Conservation (phyloP, 352 stramenopile species). For the Phytophthora foliorum region DNA sequence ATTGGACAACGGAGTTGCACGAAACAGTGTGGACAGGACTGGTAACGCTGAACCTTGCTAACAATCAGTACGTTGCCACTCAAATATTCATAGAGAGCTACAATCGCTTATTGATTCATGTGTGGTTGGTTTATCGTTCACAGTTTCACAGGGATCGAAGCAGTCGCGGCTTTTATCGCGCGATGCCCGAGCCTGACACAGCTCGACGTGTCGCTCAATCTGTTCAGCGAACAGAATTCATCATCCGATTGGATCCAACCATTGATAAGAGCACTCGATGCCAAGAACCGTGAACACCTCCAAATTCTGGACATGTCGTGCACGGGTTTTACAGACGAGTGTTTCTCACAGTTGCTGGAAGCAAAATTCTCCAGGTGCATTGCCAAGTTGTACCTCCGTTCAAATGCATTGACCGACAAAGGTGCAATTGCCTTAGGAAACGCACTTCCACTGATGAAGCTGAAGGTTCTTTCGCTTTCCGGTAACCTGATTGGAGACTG, state of each 20-base stretch:
- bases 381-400: slow-evolving; percentile 53
- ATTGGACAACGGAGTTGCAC: slow-evolving; percentile 14
- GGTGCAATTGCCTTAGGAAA: slow-evolving; percentile 30
- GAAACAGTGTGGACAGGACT: slow-evolving; percentile 35
- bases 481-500: slow-evolving; percentile 54
- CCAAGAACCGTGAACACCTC: slow-evolving; percentile 14
- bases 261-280: slow-evolving; percentile 15
- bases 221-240: slow-evolving; percentile 7
- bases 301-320: slow-evolving; percentile 61
- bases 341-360: slow-evolving; percentile 27
- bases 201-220: slow-evolving; percentile 69
- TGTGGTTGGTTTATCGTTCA: neutral
- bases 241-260: slow-evolving; percentile 1
- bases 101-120: neutral
- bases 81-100: neutral
- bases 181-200: slow-evolving; percentile 40
- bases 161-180: slow-evolving; percentile 37
- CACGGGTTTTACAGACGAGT: slow-evolving; percentile 40
- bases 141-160: slow-evolving; percentile 49
- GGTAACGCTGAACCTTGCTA: slow-evolving; percentile 52
- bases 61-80: slow-evolving; percentile 52
- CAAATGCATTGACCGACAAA: slow-evolving; percentile 50
- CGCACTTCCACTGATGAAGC: slow-evolving; percentile 22
- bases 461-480: slow-evolving; percentile 50
- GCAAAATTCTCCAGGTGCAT: slow-evolving; percentile 27